Evolutionary conservation across 2,329 filamentous ascomycete species (phyloP), one percentile per base, ranked within the genome.

Genomic region (Arthrobotrys pseudoclavata): DNA sequence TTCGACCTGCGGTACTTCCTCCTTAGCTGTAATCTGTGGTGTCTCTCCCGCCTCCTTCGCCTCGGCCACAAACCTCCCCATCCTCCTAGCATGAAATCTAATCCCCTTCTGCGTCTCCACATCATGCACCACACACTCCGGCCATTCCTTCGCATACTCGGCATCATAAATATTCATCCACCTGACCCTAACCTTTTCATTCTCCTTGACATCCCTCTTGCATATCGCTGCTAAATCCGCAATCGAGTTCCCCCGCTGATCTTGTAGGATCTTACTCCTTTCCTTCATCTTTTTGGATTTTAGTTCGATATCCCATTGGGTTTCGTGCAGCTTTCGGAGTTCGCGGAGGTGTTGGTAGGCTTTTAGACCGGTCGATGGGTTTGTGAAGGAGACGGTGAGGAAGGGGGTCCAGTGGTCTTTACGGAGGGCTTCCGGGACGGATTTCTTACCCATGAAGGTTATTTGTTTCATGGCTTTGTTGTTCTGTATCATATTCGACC

Each of bases 331-430:
- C 81, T 85, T 85, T 81, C 88, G 87, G 83, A 90, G 87, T 84
- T 92, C 90, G 80, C 89, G 89, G 80, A 91, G 85, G 82, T 88
- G 89, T 81, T 89, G 88, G 83, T 86, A 91, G 52, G 88, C 87
- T 63, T 86, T 87, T 31, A 87, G 87, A 24, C 90, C 90, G 13
- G 89, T 84, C 26, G 84, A 82, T 50, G 87, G 87, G 74, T 87
- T 87, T 45, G 85, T 83, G 82, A 92, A 89, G 81, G 87, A 84
- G 77, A 91, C 87, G 79, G 87, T 84, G 62, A 89, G 89, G 81
- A 91, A 84, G 5, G 88, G 88, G 37, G 85, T 84, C 90, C 90
- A 91, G 84, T 89, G 88, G 84, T 92, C 90, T 83, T 89, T 90
- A 74, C 90, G 89, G 45, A 91, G 84, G 81, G 88, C 88, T 67